Conservation (phyloP, 1,284 basidiomycete species). For the Pisolithus thermaeus region DNA sequence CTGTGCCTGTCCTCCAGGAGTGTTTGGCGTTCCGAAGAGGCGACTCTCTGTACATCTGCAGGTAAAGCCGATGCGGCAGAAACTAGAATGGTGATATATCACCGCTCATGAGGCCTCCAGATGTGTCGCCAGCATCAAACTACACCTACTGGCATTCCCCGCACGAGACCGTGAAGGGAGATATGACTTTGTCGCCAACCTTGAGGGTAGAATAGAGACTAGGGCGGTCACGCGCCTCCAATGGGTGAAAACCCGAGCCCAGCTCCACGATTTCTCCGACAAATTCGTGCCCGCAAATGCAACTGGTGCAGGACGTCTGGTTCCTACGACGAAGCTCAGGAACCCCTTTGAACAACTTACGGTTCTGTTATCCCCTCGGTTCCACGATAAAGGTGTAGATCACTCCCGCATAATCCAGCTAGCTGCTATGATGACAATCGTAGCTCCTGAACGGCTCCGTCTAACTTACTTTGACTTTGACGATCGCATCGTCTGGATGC, state of each 20-base stretch:
- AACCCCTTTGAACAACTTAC: constrained; percentile 20
- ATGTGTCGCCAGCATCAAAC: neutral
- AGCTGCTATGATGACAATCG: constrained; percentile 35
- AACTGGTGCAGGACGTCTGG: constrained; percentile 31
- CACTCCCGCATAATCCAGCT: constrained; percentile 76
- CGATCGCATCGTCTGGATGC: constrained; percentile 68
- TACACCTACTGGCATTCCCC: constrained; percentile 68
- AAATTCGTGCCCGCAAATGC: constrained; percentile 78
- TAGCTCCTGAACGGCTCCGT: neutral
- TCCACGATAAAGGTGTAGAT: constrained; percentile 77
- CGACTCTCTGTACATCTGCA: constrained; percentile 64
- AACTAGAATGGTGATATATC: constrained; percentile 36
- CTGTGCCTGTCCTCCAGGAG: constrained; percentile 85
- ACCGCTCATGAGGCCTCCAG: neutral
- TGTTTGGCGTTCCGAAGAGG: constrained; percentile 67
- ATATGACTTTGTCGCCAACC: constrained; percentile 80
- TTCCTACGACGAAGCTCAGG: neutral
- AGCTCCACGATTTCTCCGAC: constrained; percentile 73
- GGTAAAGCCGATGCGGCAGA: constrained; percentile 73
- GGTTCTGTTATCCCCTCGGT: constrained; percentile 34
- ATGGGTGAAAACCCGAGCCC: constrained; percentile 52
- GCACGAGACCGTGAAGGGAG: constrained; percentile 82
- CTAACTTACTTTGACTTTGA: constrained; percentile 55
- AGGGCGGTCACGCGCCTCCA: constrained; percentile 44
- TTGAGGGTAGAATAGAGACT: constrained; percentile 61